Percentiles rank a stretch among this genome's conserved stretches.
phyloP scores from a whole-genome alignment of 257 asterid species.

The Parsonsia alboflavescens region DNA sequence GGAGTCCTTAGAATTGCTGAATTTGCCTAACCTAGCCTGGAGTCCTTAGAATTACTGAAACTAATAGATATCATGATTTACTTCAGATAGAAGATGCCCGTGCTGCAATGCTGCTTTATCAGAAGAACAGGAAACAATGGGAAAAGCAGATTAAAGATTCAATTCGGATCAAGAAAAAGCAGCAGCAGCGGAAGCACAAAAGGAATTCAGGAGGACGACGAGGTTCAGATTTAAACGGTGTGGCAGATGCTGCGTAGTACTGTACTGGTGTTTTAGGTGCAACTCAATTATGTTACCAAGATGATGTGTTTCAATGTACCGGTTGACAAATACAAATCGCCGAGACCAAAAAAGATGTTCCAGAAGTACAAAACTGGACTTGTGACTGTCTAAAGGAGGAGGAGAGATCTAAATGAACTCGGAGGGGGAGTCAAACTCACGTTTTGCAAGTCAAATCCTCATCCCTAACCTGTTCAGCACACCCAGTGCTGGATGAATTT shows the following conservation, averaged over 20 bases:
- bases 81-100: slow-evolving; percentile 82
- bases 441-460: no score
- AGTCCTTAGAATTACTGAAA: background rate
- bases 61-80: background rate
- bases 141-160: slow-evolving; percentile 65
- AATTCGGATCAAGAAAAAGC: slow-evolving; percentile 48
- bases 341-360: background rate
- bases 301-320: no score
- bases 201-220: slow-evolving; percentile 28
- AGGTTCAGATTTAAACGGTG: slow-evolving; percentile 13
- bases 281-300: background rate
- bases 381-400: no score
- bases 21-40: background rate
- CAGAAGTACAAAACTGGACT: background rate
- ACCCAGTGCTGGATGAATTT: no score
- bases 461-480: no score
- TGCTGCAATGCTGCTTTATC: slow-evolving; percentile 87
- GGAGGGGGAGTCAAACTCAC: no score
- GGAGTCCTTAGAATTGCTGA: background rate
- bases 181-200: slow-evolving; percentile 50
- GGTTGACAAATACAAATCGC: background rate
- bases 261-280: background rate
- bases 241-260: slow-evolving; percentile 2
- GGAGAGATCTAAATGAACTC: background rate
- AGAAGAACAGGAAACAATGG: slow-evolving; percentile 62